Base-by-base conservation (phyloP, 108 stramenopile genomes). In the Nitzschia sp. region DNA sequence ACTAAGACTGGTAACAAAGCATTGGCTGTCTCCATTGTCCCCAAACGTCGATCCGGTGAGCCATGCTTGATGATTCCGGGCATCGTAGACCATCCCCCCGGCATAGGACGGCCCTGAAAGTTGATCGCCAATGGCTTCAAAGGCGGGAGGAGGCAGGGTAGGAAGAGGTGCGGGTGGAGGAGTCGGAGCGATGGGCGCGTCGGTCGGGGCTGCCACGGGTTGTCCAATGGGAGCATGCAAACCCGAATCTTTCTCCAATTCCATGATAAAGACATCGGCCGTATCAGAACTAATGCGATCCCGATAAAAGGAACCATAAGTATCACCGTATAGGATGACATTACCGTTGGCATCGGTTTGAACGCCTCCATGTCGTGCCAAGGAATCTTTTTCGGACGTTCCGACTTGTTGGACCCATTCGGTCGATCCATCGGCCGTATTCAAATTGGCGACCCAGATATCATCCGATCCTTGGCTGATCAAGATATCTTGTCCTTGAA, bases 351-450 rank as follows among this genome's bases (percentile, higher is more conserved):
- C 23, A 58, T 85, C 80, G 15, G 52, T 46, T n/a, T 19, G 31
- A 5, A 80, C 19, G 6, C 76, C 78, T 2, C 78, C 78, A 45
- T 68, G 66, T 3, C 45, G 53, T 2, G 83, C 72, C 46, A 84
- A 48, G 16, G 33, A 32, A 54, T 85, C 84, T 53, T 75, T 54
- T 21, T 34, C 44, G 19, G 13, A 11, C 21, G 67, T 70, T 17
- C 84, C 84, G 36, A 81, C 47, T 65, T 85, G 84, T n/a, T 44
- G 44, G 30, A 75, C 28, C 60, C 70, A 85, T 21, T 60, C 25
- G 25, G 73, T 38, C 1, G 28, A 13, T n/a, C 69, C 77, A 30
- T 66, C 53, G 2, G 26, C 15, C 5, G 35, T 50, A n/a, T 80
- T 21, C 15, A 81, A 29, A 28, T 53, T 30, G 26, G 62, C 68